A percentile compares a stretch with the other conserved stretches of the same genome.
Conservation (phyloP, 192 early-diverging fungal species). For the Umbelopsis vinacea region DNA sequence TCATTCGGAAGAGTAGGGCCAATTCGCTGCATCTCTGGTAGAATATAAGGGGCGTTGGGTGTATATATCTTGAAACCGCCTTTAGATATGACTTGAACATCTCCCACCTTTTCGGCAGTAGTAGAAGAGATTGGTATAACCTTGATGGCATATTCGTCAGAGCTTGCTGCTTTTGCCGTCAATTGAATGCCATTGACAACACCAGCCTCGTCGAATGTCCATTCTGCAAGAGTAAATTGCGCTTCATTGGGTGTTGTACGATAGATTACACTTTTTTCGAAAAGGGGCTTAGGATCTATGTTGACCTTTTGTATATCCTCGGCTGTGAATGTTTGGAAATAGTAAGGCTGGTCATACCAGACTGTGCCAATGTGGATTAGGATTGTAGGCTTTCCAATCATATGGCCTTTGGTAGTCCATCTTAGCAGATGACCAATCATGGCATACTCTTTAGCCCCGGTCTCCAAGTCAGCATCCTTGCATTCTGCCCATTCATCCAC, state of each 20-base stretch:
- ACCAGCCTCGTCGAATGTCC: slow-evolving; percentile 41
- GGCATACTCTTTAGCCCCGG: slow-evolving; percentile 31
- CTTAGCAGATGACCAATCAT: slow-evolving; percentile 42
- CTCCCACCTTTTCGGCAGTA: slow-evolving; percentile 31
- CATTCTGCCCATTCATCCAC: slow-evolving; percentile 32
- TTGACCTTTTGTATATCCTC: slow-evolving; percentile 34
- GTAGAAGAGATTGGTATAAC: slow-evolving; percentile 36
- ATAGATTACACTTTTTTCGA: slow-evolving; percentile 34
- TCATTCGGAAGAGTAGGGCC: slow-evolving; percentile 35
- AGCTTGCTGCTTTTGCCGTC: slow-evolving; percentile 38
- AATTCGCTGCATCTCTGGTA: slow-evolving; percentile 40
- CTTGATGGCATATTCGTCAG: slow-evolving; percentile 27
- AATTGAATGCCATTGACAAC: slow-evolving; percentile 41
- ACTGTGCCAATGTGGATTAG: slow-evolving; percentile 46
- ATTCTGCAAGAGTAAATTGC: slow-evolving; percentile 46
- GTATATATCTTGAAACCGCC: slow-evolving; percentile 43
- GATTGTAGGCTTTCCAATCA: slow-evolving; percentile 41
- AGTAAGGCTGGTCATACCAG: slow-evolving; percentile 33
- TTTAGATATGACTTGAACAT: slow-evolving; percentile 39
- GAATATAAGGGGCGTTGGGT: slow-evolving; percentile 37
- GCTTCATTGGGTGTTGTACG: slow-evolving; percentile 10
- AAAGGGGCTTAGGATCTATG: neutral
- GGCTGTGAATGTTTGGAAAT: slow-evolving; percentile 38
- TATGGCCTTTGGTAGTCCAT: slow-evolving; percentile 33
- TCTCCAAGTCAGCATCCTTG: slow-evolving; percentile 35